Conservation (phyloP, 2,329 filamentous ascomycete species). For the Alternaria arborescens region DNA sequence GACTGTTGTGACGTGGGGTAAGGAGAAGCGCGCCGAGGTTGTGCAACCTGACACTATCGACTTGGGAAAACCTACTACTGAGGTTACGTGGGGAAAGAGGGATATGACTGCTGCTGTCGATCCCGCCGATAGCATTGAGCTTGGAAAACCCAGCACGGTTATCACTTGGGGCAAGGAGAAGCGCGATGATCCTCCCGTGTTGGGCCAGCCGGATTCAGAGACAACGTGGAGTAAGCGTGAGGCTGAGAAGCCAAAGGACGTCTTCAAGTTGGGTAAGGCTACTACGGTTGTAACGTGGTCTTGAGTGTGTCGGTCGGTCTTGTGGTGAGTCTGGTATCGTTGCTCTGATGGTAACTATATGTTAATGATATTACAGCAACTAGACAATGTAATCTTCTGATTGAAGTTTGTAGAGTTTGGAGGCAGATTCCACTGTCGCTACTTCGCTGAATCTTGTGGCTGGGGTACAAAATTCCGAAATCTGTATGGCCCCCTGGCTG, state of each 20-base stretch:
- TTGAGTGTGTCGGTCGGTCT: background rate
- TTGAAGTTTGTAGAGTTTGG: background rate
- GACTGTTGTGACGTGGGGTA: slow-evolving; percentile 4
- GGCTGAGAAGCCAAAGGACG: slow-evolving; percentile 18
- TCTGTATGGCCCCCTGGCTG: background rate
- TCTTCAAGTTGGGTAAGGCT: slow-evolving; percentile 23
- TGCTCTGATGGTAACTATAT: background rate
- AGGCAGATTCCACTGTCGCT: background rate
- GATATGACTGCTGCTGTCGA: background rate
- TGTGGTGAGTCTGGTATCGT: too few species aligned
- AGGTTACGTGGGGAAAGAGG: slow-evolving; percentile 21
- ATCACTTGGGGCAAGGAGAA: slow-evolving; percentile 20
- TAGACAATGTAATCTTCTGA: background rate
- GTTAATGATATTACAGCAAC: background rate
- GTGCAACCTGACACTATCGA: background rate
- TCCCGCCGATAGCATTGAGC: slow-evolving; percentile 14
- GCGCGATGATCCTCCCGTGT: slow-evolving; percentile 13
- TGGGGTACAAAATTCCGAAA: background rate
- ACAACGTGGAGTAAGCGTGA: slow-evolving; percentile 33
- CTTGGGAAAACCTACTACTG: background rate
- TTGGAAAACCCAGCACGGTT: slow-evolving; percentile 4
- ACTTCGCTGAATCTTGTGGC: background rate
- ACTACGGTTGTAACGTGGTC: slow-evolving; percentile 29
- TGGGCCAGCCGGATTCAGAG: slow-evolving; percentile 16
- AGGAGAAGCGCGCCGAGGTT: background rate